Percentiles rank a stretch among this genome's conserved stretches.
Conservation (phyloP, 2,329 filamentous ascomycete genomes). For the Periconia macrospinosa region DNA sequence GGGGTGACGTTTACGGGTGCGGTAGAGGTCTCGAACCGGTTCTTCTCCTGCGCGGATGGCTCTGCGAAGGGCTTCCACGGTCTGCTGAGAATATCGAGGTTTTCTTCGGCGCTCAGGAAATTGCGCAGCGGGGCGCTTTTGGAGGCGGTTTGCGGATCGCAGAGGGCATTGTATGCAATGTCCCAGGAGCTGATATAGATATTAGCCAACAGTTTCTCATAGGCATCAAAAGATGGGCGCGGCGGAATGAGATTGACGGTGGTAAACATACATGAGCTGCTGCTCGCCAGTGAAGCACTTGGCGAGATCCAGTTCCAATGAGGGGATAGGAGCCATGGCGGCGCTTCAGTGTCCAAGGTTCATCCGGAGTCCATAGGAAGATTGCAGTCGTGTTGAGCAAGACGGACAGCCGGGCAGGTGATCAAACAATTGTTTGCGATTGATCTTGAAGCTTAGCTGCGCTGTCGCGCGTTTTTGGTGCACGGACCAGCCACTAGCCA, state of each 20-base stretch:
- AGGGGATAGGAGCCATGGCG: conserved; percentile 38
- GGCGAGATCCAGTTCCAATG: conserved; percentile 70
- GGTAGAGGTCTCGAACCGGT: conserved; percentile 79
- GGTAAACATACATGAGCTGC: conserved; percentile 71
- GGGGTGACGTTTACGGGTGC: conserved; percentile 83
- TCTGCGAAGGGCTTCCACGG: conserved; percentile 69
- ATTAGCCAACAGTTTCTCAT: conserved; percentile 19
- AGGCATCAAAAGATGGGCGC: not conserved
- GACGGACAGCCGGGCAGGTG: conserved; percentile 9
- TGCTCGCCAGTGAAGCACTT: conserved; percentile 81
- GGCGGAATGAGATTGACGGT: not conserved
- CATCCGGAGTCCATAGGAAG: conserved; percentile 37
- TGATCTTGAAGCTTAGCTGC: conserved; percentile 7
- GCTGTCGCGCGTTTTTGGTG: conserved; percentile 2
- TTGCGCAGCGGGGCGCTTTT: conserved; percentile 53
- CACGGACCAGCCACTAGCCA: no score
- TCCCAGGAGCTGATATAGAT: conserved; percentile 61
- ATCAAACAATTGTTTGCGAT: conserved; percentile 22
- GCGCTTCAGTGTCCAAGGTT: conserved; percentile 31
- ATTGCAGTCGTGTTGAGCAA: conserved; percentile 18
- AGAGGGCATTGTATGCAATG: conserved; percentile 57
- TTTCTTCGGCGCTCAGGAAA: conserved; percentile 73
- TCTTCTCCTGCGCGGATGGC: conserved; percentile 65
- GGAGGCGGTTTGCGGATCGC: conserved; percentile 49
- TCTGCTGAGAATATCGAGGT: conserved; percentile 67